Percentiles rank a stretch among this genome's conserved stretches.
Conservation (phyloP, 1,284 basidiomycete genomes). For the Trichosporon sp. region DNA sequence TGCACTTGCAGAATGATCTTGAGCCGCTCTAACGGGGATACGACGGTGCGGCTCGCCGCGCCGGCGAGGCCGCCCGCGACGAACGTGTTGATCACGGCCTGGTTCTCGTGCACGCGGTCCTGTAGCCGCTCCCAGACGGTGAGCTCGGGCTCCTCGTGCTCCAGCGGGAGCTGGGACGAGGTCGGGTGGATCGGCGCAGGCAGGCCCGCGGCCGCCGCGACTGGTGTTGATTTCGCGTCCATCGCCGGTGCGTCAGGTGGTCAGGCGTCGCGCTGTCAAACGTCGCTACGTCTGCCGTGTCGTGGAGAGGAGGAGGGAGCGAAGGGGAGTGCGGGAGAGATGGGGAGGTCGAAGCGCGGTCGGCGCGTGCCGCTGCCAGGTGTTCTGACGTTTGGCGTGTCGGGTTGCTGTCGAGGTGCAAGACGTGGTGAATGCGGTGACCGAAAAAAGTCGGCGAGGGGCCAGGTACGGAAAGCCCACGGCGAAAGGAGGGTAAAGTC, state of each 20-base stretch:
- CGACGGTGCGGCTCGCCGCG: constrained; percentile 74
- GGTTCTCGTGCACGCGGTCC: constrained; percentile 28
- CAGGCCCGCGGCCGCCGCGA: background rate
- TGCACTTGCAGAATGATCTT: constrained; percentile 97
- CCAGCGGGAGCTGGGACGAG: background rate
- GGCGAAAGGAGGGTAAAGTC: too few species aligned
- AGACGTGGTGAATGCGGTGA: background rate
- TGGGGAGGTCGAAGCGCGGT: background rate
- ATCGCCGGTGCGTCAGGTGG: too few species aligned
- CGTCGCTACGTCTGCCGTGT: background rate
- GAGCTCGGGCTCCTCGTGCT: constrained; percentile 1
- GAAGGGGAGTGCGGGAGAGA: background rate
- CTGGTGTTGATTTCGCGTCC: background rate
- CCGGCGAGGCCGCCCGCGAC: constrained; percentile 49
- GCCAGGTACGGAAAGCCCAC: background rate
- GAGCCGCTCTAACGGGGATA: constrained; percentile 81
- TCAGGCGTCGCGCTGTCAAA: background rate
- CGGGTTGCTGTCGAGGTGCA: background rate
- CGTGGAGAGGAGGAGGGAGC: background rate
- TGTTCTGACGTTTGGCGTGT: background rate
- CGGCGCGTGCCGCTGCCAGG: too few species aligned
- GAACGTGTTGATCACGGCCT: constrained; percentile 44
- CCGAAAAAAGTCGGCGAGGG: background rate
- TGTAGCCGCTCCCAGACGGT: background rate
- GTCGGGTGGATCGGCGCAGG: background rate